Base-by-base conservation (phyloP, 192 early-diverging fungal genomes). In the Spizellomyces sp. region DNA sequence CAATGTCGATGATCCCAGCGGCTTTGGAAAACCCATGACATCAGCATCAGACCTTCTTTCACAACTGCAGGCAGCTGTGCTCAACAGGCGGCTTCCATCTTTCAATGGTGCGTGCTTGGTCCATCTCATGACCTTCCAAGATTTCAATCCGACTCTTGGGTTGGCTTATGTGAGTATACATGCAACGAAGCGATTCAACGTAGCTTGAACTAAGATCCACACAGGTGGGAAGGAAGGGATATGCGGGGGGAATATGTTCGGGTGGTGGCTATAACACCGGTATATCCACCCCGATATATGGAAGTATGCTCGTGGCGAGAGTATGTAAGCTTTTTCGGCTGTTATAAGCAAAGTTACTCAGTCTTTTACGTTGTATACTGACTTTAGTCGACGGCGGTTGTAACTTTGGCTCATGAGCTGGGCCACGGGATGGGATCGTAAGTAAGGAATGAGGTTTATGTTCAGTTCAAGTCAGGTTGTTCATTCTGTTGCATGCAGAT, bases 361-460 rank as follows among this genome's bases (percentile, higher is more conserved):
- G 27, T 36, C 27, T 2, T 36, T 3, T 36, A 36, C 27, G 0
- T 36, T 36, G 27, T 36, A 0, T 36, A 36, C 3, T 36, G 27
- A 36, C 27, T 36, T 36, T 19, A 54, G 50, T 6, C 66, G 10
- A 75, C 73, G 8, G 67, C 44, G 41, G 60, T 75, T 9, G 48
- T 64, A 17, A 75, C 73, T n/a, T 58, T 69, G n/a, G 59, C 73
- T 8, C 73, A 75, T 45, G 73, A 75, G 36, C 12, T 75, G 19
- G 73, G 73, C 5, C 73, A 75, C 63, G 73, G 73, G 42, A 68
- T 75, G 65, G 73, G 73, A 46, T 75, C 73, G 72, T 74, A 44
- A 67, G 72, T 72, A 15, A 0, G 15, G 0, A 62, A n/a, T 62
- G 60, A 45, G 41, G 4, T 48, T 48, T 42, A 36, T 36, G 27